Evolutionary conservation across 495 filamentous ascomycete species (phyloP).

Genomic region (Podospora didyma): DNA sequence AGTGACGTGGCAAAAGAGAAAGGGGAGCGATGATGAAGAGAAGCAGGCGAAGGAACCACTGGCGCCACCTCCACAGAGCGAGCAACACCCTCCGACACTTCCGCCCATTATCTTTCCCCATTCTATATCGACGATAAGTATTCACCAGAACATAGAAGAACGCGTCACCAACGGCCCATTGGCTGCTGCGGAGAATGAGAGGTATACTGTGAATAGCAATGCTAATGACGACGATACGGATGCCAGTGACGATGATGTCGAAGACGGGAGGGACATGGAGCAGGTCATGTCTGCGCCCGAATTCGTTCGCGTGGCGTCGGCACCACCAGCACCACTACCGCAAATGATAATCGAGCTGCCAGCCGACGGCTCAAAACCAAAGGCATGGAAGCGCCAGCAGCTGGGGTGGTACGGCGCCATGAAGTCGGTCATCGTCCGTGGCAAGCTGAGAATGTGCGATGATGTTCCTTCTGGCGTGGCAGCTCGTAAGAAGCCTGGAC

Average conservation of each 20-base stretch:
- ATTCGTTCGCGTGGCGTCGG: not conserved
- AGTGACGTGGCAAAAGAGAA: not conserved
- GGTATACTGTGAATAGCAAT: not conserved
- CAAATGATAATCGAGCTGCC: slow-evolving; percentile 33
- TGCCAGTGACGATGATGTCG: slow-evolving; percentile 4
- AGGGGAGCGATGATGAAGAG: not conserved
- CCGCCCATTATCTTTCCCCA: not conserved
- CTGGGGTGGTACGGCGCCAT: slow-evolving; percentile 38
- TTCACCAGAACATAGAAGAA: slow-evolving; percentile 10
- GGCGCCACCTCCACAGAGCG: not conserved
- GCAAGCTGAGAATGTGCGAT: slow-evolving; percentile 12
- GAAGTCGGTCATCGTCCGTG: slow-evolving; percentile 15
- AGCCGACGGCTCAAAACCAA: slow-evolving; percentile 20
- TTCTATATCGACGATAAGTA: not conserved
- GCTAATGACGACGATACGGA: not conserved
- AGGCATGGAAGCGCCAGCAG: slow-evolving; percentile 36
- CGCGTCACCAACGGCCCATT: slow-evolving; percentile 4
- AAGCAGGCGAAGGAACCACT: no score
- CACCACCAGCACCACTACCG: not conserved
- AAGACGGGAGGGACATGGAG: slow-evolving; percentile 1
- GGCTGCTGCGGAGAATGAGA: not conserved
- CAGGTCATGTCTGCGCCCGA: not conserved
- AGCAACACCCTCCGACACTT: not conserved
- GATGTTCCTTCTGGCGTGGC: slow-evolving; percentile 18
- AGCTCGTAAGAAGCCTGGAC: slow-evolving; percentile 9